A percentile compares a stretch with the other conserved stretches of the same genome.
Evolutionary conservation across 257 asterid genomes (phyloP).

Genomic region (Nicotiana paniculata): DNA sequence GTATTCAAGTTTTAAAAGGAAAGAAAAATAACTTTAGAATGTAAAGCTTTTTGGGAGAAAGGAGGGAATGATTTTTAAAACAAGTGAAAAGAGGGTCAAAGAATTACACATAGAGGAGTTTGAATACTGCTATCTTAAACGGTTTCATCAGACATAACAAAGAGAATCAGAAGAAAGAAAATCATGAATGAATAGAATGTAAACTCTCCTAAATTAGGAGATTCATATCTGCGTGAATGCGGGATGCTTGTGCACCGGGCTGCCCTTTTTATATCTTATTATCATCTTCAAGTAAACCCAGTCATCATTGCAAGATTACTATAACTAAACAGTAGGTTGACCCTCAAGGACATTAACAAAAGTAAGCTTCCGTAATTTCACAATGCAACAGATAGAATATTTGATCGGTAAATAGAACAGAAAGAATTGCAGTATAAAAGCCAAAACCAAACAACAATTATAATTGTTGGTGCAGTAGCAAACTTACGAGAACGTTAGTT

Average conservation of each 20-base stretch:
- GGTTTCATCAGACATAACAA: background rate
- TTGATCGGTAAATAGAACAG: background rate
- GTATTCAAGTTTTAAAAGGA: background rate
- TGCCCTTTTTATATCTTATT: background rate
- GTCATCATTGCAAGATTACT: background rate
- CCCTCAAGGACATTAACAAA: background rate
- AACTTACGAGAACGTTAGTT: background rate
- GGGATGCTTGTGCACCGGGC: too few species aligned
- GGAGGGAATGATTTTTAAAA: background rate
- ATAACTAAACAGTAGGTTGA: background rate
- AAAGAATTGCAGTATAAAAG: background rate
- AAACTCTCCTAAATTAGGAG: background rate
- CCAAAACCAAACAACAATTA: background rate
- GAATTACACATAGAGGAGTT: background rate
- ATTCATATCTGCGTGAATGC: background rate
- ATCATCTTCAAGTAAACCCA: background rate
- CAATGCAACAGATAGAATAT: background rate
- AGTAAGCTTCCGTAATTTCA: background rate
- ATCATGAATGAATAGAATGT: background rate
- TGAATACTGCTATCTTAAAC: background rate
- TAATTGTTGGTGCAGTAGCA: background rate
- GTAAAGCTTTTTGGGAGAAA: background rate
- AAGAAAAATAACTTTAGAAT: background rate
- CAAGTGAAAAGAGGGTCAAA: background rate
- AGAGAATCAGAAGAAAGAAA: background rate